These are phyloP conservation scores for Roridomyces roridus DNA, from an alignment of 768 basidiomycete species.

Conservation along the genomic window DNA sequence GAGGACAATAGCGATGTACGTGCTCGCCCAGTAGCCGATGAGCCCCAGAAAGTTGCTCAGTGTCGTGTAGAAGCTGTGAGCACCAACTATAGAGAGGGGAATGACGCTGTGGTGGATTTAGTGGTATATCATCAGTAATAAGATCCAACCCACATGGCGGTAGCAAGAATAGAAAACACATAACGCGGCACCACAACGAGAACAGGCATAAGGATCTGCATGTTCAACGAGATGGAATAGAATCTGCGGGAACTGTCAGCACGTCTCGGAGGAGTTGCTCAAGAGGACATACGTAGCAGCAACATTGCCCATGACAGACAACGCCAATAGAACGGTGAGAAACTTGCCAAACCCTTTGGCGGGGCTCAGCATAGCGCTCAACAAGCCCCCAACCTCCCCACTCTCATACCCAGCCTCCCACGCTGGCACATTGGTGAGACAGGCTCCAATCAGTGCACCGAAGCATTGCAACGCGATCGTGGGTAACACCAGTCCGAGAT, in stretches of 20 bases:
- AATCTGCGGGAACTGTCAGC: constrained; percentile 37
- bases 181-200: constrained; percentile 73
- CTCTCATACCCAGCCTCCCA: constrained; percentile 66
- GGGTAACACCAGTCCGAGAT: constrained; percentile 71
- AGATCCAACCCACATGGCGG: constrained; percentile 78
- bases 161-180: constrained; percentile 74
- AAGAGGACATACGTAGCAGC: constrained; percentile 57
- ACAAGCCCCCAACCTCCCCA: constrained; percentile 72
- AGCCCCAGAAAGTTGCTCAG: constrained; percentile 80
- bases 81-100: constrained; percentile 77
- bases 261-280: background rate
- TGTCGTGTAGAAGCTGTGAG: constrained; percentile 72
- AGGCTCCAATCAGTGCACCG: constrained; percentile 72
- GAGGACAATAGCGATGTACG: constrained; percentile 66
- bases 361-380: constrained; percentile 76
- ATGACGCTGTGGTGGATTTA: constrained; percentile 73
- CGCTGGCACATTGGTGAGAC: constrained; percentile 57
- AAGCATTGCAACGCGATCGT: constrained; percentile 53
- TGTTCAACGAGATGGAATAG: constrained; percentile 78
- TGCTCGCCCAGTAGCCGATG: constrained; percentile 71
- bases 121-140: too few species aligned
- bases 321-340: constrained; percentile 78
- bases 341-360: constrained; percentile 78
- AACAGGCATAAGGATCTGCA: constrained; percentile 72
- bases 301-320: constrained; percentile 84